phyloP scores from a whole-genome alignment of 257 asterid species.

The Solanum tacnaense region DNA sequence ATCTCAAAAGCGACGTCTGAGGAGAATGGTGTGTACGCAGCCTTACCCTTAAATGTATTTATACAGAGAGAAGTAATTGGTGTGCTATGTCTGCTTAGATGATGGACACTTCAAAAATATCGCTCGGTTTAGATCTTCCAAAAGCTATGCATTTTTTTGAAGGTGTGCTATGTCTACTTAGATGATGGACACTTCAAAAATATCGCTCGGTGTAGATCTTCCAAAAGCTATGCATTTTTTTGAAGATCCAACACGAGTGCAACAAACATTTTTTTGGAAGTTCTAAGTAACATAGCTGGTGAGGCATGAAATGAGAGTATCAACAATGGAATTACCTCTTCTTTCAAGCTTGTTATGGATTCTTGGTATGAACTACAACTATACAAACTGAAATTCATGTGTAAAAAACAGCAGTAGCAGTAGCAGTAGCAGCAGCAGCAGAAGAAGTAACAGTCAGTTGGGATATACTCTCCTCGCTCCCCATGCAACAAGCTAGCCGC shows the following conservation, averaged over 20 bases:
- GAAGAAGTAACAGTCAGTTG: neutral
- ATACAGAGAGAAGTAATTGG: neutral
- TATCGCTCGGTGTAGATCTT: neutral
- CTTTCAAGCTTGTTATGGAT: neutral
- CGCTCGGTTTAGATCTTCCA: neutral
- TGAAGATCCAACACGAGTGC: neutral
- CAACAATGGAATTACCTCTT: neutral
- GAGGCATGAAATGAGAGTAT: neutral
- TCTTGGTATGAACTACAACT: neutral
- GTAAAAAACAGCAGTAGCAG: neutral
- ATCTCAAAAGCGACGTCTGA: neutral
- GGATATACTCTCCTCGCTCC: neutral
- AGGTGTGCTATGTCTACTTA: neutral
- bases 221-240: neutral
- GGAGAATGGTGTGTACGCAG: neutral
- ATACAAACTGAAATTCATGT: neutral
- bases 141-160: neutral
- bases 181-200: neutral
- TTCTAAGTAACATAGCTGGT: neutral
- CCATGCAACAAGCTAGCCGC: neutral
- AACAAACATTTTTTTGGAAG: neutral
- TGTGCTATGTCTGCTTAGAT: neutral
- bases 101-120: neutral
- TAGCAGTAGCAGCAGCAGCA: neutral
- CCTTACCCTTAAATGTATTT: neutral